Percentiles rank a stretch among this genome's conserved stretches.
Evolutionary conservation across 2,329 filamentous ascomycete species (phyloP).

Genomic region (Fusarium pilosicola): DNA sequence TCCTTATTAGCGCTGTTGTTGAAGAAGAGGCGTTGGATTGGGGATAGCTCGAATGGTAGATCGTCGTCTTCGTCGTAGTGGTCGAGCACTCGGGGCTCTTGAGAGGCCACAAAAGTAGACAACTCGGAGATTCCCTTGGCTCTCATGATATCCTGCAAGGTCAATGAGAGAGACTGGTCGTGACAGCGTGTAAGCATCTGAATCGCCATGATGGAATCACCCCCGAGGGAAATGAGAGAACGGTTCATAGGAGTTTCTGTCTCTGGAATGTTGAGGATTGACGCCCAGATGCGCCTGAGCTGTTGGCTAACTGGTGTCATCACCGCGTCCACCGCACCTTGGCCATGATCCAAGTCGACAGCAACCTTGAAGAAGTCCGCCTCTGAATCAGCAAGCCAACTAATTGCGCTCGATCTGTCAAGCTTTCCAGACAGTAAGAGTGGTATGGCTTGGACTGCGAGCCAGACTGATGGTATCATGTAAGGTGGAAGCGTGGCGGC

Average conservation of each 20-base stretch:
- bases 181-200: conserved; percentile 53
- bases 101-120: background rate
- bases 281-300: conserved; percentile 51
- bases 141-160: conserved; percentile 48
- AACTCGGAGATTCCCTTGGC: conserved; percentile 45
- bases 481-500: conserved; percentile 25
- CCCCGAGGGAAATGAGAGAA: conserved; percentile 54
- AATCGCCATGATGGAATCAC: conserved; percentile 58
- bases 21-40: conserved; percentile 58
- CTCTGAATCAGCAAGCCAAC: conserved; percentile 57
- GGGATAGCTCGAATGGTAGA: conserved; percentile 51
- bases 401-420: conserved; percentile 46
- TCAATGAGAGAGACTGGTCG: conserved; percentile 43
- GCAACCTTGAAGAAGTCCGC: conserved; percentile 52
- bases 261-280: conserved; percentile 51
- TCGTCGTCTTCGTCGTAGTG: background rate
- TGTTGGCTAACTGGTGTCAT: background rate
- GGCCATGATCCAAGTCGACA: conserved; percentile 46
- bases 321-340: background rate
- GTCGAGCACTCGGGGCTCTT: background rate
- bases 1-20: conserved; percentile 36
- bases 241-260: conserved; percentile 45
- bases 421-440: conserved; percentile 31
- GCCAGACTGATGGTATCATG: conserved; percentile 32
- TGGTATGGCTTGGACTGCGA: conserved; percentile 17